A percentile compares a stretch with the other conserved stretches of the same genome.
These are phyloP conservation scores for Pterocarpus santalinus DNA, from an alignment of 306 rosid genomes.

Conservation along the genomic window DNA sequence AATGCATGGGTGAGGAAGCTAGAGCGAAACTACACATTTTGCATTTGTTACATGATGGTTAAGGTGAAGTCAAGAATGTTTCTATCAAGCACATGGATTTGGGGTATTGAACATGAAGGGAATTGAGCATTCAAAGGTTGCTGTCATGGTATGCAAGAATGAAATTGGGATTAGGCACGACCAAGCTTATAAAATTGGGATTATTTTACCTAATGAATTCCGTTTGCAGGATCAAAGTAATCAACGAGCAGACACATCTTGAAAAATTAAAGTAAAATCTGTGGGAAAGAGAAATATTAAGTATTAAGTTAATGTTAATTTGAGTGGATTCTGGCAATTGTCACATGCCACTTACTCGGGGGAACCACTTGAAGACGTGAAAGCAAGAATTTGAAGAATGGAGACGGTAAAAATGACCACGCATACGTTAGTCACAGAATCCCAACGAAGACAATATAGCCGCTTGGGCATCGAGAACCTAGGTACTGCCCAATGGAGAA, in stretches of 20 bases:
- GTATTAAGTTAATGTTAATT: neutral
- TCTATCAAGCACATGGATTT: neutral
- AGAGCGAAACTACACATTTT: neutral
- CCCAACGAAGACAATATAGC: neutral
- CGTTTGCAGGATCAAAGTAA: neutral
- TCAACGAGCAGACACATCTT: neutral
- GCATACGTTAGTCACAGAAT: neutral
- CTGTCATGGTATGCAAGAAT: neutral
- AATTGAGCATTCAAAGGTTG: neutral
- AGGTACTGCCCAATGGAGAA: neutral
- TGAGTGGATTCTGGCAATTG: neutral
- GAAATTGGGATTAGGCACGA: constrained; percentile 4
- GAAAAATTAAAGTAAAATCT: neutral
- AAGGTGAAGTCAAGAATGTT: neutral
- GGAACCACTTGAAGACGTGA: neutral
- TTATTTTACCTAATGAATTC: neutral
- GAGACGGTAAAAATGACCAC: neutral
- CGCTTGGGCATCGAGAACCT: neutral
- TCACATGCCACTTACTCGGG: neutral
- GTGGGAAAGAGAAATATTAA: neutral
- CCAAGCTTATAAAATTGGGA: neutral
- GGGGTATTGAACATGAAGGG: neutral
- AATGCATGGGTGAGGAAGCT: neutral
- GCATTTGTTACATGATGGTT: neutral
- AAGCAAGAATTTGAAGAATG: constrained; percentile 2